Evolutionary conservation across 768 basidiomycete genomes (phyloP).

Genomic region (Cubamyces lactineus): DNA sequence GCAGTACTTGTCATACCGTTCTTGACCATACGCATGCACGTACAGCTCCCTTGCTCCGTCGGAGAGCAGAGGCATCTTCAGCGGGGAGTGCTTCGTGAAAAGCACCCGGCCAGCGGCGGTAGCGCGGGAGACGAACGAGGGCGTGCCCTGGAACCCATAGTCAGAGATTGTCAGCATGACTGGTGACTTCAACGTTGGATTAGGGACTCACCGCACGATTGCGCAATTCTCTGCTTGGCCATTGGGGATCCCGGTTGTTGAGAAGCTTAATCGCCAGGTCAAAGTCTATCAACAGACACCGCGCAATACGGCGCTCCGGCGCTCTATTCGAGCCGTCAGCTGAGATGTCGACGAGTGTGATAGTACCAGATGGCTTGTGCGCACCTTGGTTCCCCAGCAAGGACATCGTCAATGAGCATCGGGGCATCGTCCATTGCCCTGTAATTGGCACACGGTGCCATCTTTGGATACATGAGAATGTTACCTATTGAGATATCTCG

Average conservation of each 20-base stretch:
- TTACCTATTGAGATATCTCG: conserved; percentile 22
- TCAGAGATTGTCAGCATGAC: neutral
- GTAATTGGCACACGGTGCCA: neutral
- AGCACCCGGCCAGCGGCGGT: neutral
- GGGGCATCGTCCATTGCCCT: conserved; percentile 1
- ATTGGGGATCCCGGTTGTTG: neutral
- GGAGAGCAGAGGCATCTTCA: conserved; percentile 10
- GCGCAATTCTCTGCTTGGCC: neutral
- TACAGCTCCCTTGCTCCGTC: conserved; percentile 4
- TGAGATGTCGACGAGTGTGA: too few species aligned
- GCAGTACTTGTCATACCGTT: conserved; percentile 13
- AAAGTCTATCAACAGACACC: conserved; percentile 19
- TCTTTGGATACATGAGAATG: conserved; percentile 22
- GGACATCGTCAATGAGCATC: conserved; percentile 11
- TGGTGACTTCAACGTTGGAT: too few species aligned
- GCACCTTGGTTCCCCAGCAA: neutral
- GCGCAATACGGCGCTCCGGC: neutral
- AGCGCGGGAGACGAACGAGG: conserved; percentile 10
- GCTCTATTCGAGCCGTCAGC: neutral
- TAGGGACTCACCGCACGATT: neutral
- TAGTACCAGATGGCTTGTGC: neutral
- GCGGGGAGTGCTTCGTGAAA: neutral
- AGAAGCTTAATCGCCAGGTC: neutral
- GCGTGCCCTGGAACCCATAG: conserved; percentile 1
- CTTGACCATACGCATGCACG: conserved; percentile 6